Base-by-base conservation (phyloP, 2,329 filamentous ascomycete species). In the Ilyonectria robusta region DNA sequence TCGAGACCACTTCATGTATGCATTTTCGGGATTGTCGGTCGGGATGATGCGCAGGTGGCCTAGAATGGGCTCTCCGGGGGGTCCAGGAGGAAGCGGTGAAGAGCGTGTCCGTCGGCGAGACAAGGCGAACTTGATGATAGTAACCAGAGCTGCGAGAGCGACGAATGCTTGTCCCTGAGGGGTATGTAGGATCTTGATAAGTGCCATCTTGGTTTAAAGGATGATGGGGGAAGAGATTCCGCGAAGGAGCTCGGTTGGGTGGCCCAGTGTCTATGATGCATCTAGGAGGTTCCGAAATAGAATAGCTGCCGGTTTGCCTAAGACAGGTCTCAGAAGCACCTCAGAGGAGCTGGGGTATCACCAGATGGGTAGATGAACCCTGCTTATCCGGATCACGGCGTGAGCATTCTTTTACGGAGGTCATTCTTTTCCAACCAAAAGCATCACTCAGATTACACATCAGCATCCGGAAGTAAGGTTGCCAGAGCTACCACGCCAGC, bases 31-130 rank as follows among this genome's bases (percentile, higher is more conserved):
- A 54, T 74, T 75, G 51, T 77, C 68, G 2, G 72, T 70, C 0
- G 79, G 85, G 17, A 83, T 78, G 60, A 87, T 79, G 3, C 82
- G 80, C 6, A 79, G 69, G 57, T 84, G 84, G 5, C 85, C 85
- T 9, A 84, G 74, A 15, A 86, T 72, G 2, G 81, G 80, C 26
- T 81, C 79, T 2, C 72, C 75, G 2, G 78, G 75, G 5, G 79
- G 78, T 0, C 78, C 77, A 0, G 78, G 78, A 8, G 79, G 79
- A 10, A 80, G 66, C 3, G 72, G 74, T 7, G 70, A 44, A 5
- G 46, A 48, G 4, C 56, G 31, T 17, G 40, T 66, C 33, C 67
- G 56, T 26, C 48, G 51, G 10, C 51, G 59, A 31, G 13, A 29
- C 0, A 48, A 15, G 15, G 23, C 42, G 6, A 59, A n/a, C 10